Base-by-base conservation (phyloP, 768 basidiomycete species). In the Kwoniella dejecticola region DNA sequence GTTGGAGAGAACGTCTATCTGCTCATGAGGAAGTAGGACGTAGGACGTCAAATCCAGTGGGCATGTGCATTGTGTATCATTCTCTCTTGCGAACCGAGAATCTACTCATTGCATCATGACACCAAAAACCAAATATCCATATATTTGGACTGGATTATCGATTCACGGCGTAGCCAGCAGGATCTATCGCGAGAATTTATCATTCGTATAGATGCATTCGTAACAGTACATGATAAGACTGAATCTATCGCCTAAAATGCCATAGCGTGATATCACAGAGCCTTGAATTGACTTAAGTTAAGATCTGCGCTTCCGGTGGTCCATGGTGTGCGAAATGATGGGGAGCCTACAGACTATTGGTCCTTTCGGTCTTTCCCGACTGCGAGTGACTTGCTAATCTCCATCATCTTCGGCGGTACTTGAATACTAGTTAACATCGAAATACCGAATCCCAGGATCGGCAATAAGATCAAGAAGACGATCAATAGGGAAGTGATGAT, bases 1-100 rank as follows among this genome's bases (percentile, higher is more conserved):
- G 85, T 98, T 4, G 94, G 95, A 27, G 92, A 97, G 74, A 89
- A 92, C 49, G 84, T 97, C 56, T 98, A 91, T 78, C 81, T 96
- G 41, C 83, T 98, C 31, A 84, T 97, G 81, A 84, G 94, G 41
- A 75, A 74, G 59, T 78, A 70, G 40, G 7, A 7, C 15, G 33
- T 7, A 15, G 7, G 7, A 36, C 7, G 15, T 15, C 33, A 36
- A 36, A 27, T 36, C 33, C 15, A 15, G 7, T 15, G 15, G 33
- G 15, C 33, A 7, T 36, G 33, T 36, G 15, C 33, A 36, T n/a
- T n/a, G n/a, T n/a, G n/a, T n/a, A n/a, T n/a, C n/a, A n/a, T n/a
- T n/a, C n/a, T n/a, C n/a, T n/a, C n/a, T n/a, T n/a, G n/a, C n/a
- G n/a, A n/a, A n/a, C n/a, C n/a, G n/a, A n/a, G n/a, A n/a, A n/a